Evolutionary conservation across 495 filamentous ascomycete species (phyloP), one percentile per base, ranked within the genome.

Genomic region (Diplogelasinospora grovesii): DNA sequence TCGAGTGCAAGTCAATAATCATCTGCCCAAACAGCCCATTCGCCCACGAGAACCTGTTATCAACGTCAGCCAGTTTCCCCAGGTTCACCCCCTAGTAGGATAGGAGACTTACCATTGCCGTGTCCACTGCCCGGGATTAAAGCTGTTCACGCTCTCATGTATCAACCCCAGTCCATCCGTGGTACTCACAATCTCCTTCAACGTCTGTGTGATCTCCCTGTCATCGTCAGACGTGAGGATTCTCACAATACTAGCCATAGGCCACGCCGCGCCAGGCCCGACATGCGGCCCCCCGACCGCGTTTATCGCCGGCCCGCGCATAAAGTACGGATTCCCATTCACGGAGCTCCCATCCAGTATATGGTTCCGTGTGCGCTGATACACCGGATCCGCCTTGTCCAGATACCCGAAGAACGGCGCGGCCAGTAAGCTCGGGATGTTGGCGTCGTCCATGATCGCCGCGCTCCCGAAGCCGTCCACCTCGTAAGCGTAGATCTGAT

Each of bases 1-100:
- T 65, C 8, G 49, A 37, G 21, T 65, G 51, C 30, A 85, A 48
- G 50, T 81, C 74, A 36, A 83, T 53, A 25, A 85, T 70, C 66
- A 77, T 72, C 54, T 81, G 73, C 10, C 79, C 80, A 55, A 83
- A 83, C 36, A 84, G 60, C 11, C 79, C 79, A 50, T 84, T 83
- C 7, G 77, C 78, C 80, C 79, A 82, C 1, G 76, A 77, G 45
- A 83, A 82, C 74, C 75, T 76, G 39, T 23, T n/a, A n/a, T n/a
- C n/a, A n/a, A n/a, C n/a, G n/a, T n/a, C n/a, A 15, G 10, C n/a
- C 20, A 21, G 2, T 3, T 31, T 5, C 18, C 7, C n/a, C 37
- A 20, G 9, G 6, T 16, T 22, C 19, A 3, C 4, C 21, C 28
- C 21, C 31, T 29, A 23, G 22, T 22, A 24, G n/a, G 11, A 19